These are phyloP conservation scores for Penicillium tannophilum DNA, from an alignment of 495 filamentous ascomycete genomes.

Conservation along the genomic window DNA sequence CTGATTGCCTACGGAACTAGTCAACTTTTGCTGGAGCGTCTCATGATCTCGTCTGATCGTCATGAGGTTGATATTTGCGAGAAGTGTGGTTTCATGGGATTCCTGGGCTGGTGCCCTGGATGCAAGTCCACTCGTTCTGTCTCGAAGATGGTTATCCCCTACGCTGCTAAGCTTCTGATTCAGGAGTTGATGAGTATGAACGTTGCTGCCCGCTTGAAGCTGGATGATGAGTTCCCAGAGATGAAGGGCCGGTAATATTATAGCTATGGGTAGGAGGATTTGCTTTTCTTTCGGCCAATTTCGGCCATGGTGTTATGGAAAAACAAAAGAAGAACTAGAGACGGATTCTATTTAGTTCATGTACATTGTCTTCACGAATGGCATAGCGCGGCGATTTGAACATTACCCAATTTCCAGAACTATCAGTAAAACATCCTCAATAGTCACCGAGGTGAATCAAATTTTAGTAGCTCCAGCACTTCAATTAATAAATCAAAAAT, in stretches of 20 bases:
- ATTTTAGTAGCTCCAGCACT: not conserved
- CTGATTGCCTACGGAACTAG: constrained; percentile 93
- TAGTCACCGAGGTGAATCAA: not conserved
- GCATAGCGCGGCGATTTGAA: constrained; percentile 38
- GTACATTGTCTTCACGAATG: constrained; percentile 27
- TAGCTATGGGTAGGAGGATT: constrained; percentile 1
- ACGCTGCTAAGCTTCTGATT: constrained; percentile 94
- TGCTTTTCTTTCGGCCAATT: not conserved
- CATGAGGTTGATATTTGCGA: constrained; percentile 92
- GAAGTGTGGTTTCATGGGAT: constrained; percentile 90
- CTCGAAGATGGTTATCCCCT: constrained; percentile 93
- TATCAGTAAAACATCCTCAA: constrained; percentile 1
- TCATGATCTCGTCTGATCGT: constrained; percentile 92
- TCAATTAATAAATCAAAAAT: constrained; percentile 4
- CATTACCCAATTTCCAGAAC: constrained; percentile 2
- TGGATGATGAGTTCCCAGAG: constrained; percentile 89
- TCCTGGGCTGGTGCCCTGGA: constrained; percentile 86
- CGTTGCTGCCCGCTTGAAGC: constrained; percentile 77
- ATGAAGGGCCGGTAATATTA: constrained; percentile 37
- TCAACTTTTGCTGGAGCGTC: constrained; percentile 86
- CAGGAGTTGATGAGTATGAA: constrained; percentile 99
- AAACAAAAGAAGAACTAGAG: constrained; percentile 10
- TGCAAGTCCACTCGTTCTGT: constrained; percentile 82
- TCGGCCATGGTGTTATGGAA: constrained; percentile 18
- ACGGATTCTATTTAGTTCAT: constrained; percentile 13